A percentile compares a stretch with the other conserved stretches of the same genome.
Evolutionary conservation across 495 filamentous ascomycete genomes (phyloP).

Genomic region (Aspergillus conjunctus): DNA sequence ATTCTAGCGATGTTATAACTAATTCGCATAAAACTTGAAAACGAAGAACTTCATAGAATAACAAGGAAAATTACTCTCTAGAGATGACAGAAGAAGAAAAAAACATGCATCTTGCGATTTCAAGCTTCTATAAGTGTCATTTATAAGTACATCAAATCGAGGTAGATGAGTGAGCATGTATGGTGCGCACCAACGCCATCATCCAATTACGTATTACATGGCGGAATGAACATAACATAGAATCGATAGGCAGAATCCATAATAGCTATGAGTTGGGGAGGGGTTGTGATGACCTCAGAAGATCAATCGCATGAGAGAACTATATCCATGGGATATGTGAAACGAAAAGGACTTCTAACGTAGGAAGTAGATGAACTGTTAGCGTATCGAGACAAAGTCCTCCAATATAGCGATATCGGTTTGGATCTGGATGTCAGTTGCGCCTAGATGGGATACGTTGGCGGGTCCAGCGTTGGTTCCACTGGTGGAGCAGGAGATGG

Average conservation of each 20-base stretch:
- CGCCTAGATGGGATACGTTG: conserved; percentile 16
- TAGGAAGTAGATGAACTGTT: conserved; percentile 5
- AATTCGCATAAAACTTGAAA: not conserved
- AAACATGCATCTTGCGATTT: not conserved
- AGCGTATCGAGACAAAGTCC: conserved; percentile 15
- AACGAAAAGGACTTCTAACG: not conserved
- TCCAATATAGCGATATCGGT: conserved; percentile 27
- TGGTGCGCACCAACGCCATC: not conserved
- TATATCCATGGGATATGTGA: not conserved
- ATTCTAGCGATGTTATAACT: conserved; percentile 6
- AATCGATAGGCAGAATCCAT: not conserved
- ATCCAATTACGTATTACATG: not conserved
- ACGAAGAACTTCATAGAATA: not conserved
- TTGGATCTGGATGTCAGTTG: conserved; percentile 35
- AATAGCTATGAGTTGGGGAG: not conserved
- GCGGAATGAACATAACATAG: not conserved
- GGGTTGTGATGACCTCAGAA: not conserved
- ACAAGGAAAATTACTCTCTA: not conserved
- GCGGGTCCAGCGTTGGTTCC: conserved; percentile 2
- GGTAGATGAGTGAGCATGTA: not conserved
- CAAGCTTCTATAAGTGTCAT: not conserved
- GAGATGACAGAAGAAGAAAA: not conserved
- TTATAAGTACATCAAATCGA: not conserved
- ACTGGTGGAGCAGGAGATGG: conserved; percentile 18
- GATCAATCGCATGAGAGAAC: not conserved